A percentile compares a stretch with the other conserved stretches of the same genome.
phyloP scores from a whole-genome alignment of 2,329 filamentous ascomycete species.

The Emergomyces orientalis region DNA sequence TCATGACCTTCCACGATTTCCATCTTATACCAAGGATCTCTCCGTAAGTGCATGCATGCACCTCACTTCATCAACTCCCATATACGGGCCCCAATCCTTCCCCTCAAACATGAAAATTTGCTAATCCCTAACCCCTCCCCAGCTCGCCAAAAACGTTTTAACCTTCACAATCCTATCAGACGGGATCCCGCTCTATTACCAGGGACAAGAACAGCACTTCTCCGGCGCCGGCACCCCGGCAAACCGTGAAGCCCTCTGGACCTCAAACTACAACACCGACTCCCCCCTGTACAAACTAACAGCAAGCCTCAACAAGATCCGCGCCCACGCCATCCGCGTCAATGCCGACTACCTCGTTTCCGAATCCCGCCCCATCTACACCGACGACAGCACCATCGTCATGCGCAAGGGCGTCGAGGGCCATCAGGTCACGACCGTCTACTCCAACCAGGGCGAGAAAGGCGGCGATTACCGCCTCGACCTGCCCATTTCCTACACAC shows the following conservation, averaged over 20 bases:
- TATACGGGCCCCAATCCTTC: neutral
- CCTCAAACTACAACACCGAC: constrained; percentile 41
- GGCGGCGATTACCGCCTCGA: constrained; percentile 37
- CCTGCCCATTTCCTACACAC: constrained; percentile 33
- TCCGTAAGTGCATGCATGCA: constrained; percentile 19
- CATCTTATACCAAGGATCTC: constrained; percentile 44
- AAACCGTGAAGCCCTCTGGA: constrained; percentile 51
- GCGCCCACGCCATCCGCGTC: constrained; percentile 34
- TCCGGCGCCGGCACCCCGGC: constrained; percentile 41
- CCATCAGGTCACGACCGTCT: constrained; percentile 31
- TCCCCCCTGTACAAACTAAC: constrained; percentile 44
- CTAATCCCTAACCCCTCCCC: neutral
- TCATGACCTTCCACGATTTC: constrained; percentile 50
- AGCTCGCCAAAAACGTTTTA: constrained; percentile 51
- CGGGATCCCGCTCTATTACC: constrained; percentile 56
- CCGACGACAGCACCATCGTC: constrained; percentile 36
- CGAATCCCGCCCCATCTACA: constrained; percentile 37
- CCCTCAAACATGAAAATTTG: neutral
- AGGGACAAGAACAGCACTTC: constrained; percentile 57
- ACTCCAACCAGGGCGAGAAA: constrained; percentile 36
- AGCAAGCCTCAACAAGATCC: constrained; percentile 42
- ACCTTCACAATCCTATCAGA: constrained; percentile 51
- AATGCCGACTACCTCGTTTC: constrained; percentile 35
- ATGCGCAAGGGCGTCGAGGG: constrained; percentile 35
- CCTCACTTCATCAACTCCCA: neutral